These are phyloP conservation scores for Neoscytalidium dimidiatum DNA, from an alignment of 2,329 filamentous ascomycete genomes.

Conservation along the genomic window DNA sequence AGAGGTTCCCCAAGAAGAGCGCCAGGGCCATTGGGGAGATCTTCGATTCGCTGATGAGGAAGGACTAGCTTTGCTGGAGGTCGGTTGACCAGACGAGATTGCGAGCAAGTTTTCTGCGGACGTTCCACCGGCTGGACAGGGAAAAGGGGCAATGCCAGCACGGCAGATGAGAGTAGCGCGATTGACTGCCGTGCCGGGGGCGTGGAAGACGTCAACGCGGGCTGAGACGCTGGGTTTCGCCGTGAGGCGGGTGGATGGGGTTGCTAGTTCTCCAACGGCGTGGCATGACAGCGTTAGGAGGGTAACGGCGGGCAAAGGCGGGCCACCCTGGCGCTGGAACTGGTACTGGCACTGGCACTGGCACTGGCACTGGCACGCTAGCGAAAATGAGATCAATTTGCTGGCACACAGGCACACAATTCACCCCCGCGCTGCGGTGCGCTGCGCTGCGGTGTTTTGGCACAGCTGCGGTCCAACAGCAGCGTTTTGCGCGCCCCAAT, in stretches of 20 bases:
- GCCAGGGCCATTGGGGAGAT: slow-evolving; percentile 69
- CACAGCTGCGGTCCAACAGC: neutral
- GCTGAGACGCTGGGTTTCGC: slow-evolving; percentile 18
- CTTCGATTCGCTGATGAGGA: slow-evolving; percentile 69
- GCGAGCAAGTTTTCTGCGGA: slow-evolving; percentile 6
- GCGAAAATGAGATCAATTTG: slow-evolving; percentile 8
- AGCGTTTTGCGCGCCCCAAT: neutral
- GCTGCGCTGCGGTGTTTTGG: neutral
- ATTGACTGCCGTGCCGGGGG: slow-evolving; percentile 10
- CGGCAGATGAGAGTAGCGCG: slow-evolving; percentile 5
- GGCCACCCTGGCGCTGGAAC: neutral
- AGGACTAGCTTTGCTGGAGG: slow-evolving; percentile 44
- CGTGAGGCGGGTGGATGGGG: slow-evolving; percentile 7
- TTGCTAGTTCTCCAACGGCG: slow-evolving; percentile 1
- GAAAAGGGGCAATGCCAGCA: slow-evolving; percentile 8
- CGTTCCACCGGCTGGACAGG: neutral
- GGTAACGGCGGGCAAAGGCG: neutral
- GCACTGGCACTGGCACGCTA: too few relatives aligned
- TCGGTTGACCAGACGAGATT: slow-evolving; percentile 5
- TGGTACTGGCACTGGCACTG: too few relatives aligned
- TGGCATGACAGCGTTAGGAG: slow-evolving; percentile 11
- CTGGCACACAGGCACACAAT: neutral
- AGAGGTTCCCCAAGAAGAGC: slow-evolving; percentile 81
- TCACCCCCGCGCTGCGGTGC: neutral
- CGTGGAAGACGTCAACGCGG: neutral